Base-by-base conservation (phyloP, 768 basidiomycete species). In the Mycena belliarum region DNA sequence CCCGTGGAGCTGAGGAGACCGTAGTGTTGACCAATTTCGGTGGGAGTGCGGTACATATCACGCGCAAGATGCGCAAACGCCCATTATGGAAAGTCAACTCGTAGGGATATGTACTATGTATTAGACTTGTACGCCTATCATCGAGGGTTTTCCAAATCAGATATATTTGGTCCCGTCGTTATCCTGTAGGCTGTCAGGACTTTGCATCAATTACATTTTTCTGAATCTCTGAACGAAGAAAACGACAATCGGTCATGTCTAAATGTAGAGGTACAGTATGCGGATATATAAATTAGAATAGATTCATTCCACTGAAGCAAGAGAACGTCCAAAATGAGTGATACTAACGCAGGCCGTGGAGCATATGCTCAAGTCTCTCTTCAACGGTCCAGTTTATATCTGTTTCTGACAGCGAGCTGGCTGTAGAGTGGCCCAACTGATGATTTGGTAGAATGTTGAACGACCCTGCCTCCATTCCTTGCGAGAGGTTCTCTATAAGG, bases 1-100 rank as follows among this genome's bases (percentile, higher is more conserved):
- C 84, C 44, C 84, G 86, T 60, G 87, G 88, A 54, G 85, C 84
- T 58, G 90, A 91, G 72, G 93, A 95, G 74, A 91, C 90, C n/a
- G 93, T 95, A 41, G 93, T 96, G 50, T 79, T 95, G 64, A 79
- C 78, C 64, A 86, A 79, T 63, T 79, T 78, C 72, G 86, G 79
- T 49, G 84, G 81, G 55, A 92, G 86, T 66, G 84, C 88, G 52
- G 91, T 95, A 65, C 91, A 93, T 71, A 81, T 96, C 69, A 93
- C 93, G 44, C 84, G 92, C 63, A 94, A 95, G 75, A 77, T 88
- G 78, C 88, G 88, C 74, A 89, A 87, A 68, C 89, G 85, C 49
- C 90, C 89, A 52, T 81, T 94, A 67, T 91, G 84, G 77, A 86
- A 83, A 67, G 91, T 93, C 43, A 92, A 85, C 71, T 88, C 89